Percentiles rank a stretch among this genome's conserved stretches.
Evolutionary conservation across 106 monocot genomes (phyloP).

Genomic region (Dioscorea zingiberensis): DNA sequence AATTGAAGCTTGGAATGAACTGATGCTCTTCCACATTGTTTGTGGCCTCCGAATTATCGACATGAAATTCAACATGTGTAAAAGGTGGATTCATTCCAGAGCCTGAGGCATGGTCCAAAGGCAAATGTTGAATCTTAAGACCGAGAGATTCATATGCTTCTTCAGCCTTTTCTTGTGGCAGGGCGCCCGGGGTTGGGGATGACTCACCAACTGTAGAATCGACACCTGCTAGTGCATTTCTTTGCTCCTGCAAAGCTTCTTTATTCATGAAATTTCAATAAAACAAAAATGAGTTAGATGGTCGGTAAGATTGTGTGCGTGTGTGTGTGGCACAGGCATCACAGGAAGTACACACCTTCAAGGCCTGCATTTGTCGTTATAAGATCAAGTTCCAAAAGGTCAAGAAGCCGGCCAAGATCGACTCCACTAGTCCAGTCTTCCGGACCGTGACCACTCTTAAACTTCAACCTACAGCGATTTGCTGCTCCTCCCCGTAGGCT

Average conservation of each 20-base stretch:
- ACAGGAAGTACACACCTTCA: slow-evolving; percentile 49
- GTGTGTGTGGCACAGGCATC: too few species aligned
- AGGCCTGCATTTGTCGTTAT: slow-evolving; percentile 69
- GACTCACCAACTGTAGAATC: slow-evolving; percentile 61
- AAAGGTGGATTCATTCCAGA: slow-evolving; percentile 17
- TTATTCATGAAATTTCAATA: slow-evolving; percentile 5
- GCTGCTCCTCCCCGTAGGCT: slow-evolving; percentile 97
- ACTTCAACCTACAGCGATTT: slow-evolving; percentile 80
- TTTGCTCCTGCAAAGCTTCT: slow-evolving; percentile 77
- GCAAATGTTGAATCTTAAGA: slow-evolving; percentile 54
- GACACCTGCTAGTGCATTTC: slow-evolving; percentile 32
- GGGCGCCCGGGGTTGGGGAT: slow-evolving; percentile 27
- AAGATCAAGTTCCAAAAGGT: slow-evolving; percentile 89
- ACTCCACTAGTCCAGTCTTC: slow-evolving; percentile 98
- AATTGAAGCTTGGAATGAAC: slow-evolving; percentile 67
- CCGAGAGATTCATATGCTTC: slow-evolving; percentile 71
- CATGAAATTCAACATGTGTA: slow-evolving; percentile 24
- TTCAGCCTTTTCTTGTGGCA: slow-evolving; percentile 46
- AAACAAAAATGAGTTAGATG: background rate
- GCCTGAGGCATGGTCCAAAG: slow-evolving; percentile 31
- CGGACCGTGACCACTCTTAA: slow-evolving; percentile 67
- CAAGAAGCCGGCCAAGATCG: slow-evolving; percentile 90
- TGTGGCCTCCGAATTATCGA: slow-evolving; percentile 22
- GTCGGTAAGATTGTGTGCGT: too few species aligned
- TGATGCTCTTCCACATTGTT: slow-evolving; percentile 73